These are phyloP conservation scores for Neofusicoccum parvum DNA, from an alignment of 2,329 filamentous ascomycete species.

Conservation along the genomic window DNA sequence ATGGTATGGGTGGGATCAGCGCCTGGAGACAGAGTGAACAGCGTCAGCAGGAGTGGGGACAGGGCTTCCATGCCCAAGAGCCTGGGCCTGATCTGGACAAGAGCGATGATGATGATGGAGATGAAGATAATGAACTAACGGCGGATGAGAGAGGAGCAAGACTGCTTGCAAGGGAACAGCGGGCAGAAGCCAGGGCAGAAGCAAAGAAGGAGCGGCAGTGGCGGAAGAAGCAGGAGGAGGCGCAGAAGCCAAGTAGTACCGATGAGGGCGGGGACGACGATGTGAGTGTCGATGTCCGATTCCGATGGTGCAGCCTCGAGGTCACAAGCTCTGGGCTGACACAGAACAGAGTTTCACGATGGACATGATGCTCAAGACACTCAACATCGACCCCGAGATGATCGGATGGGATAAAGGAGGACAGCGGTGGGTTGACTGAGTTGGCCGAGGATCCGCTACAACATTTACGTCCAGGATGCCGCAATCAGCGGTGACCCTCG, in stretches of 20 bases:
- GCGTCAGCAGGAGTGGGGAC: constrained; percentile 37
- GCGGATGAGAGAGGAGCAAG: constrained; percentile 39
- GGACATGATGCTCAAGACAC: constrained; percentile 67
- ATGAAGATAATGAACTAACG: constrained; percentile 36
- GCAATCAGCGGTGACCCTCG: constrained; percentile 16
- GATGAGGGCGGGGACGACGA: constrained; percentile 41
- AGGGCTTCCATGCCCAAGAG: constrained; percentile 38
- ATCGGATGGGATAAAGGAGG: constrained; percentile 63
- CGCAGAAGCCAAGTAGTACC: constrained; percentile 35
- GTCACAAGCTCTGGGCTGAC: background rate
- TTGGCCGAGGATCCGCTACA: constrained; percentile 18
- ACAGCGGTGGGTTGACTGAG: constrained; percentile 61
- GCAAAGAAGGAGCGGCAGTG: constrained; percentile 32
- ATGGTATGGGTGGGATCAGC: constrained; percentile 64
- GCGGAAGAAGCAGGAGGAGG: constrained; percentile 44
- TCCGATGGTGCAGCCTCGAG: background rate
- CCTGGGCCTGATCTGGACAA: constrained; percentile 32
- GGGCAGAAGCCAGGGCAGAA: constrained; percentile 49
- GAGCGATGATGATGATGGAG: constrained; percentile 35
- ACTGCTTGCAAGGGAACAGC: constrained; percentile 41
- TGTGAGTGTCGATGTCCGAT: constrained; percentile 33
- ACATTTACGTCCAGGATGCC: background rate
- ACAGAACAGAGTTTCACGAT: constrained; percentile 63
- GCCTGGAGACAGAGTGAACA: constrained; percentile 52
- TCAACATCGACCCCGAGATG: constrained; percentile 64